phyloP scores from a whole-genome alignment of 352 stramenopile genomes.

The Phytopythium litorale region DNA sequence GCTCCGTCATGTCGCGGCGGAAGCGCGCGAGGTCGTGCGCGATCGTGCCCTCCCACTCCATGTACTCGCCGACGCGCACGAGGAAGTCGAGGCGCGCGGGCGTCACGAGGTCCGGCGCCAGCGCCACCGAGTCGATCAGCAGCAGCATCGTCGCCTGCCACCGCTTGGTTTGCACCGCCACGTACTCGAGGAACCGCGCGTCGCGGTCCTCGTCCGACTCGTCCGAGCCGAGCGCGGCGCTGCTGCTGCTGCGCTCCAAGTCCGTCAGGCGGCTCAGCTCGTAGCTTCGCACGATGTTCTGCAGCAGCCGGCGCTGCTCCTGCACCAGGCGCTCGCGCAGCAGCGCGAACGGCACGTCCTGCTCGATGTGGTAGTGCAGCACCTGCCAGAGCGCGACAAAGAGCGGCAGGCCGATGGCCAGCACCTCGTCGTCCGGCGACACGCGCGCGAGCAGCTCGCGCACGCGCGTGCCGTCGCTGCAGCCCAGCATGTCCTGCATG shows the following conservation, averaged over 20 bases:
- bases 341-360: constrained; percentile 63
- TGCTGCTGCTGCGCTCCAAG: background rate
- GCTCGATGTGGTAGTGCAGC: constrained; percentile 83
- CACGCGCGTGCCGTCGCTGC: constrained; percentile 11
- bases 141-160: constrained; percentile 82
- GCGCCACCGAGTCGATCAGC: constrained; percentile 66
- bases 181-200: constrained; percentile 48
- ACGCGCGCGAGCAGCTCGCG: constrained; percentile 39
- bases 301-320: constrained; percentile 57
- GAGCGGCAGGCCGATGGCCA: constrained; percentile 67
- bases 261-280: constrained; percentile 27
- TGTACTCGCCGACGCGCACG: constrained; percentile 67
- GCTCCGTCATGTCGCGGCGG: constrained; percentile 51
- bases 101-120: constrained; percentile 57
- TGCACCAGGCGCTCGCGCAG: constrained; percentile 52
- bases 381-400: constrained; percentile 79
- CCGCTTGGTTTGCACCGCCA: constrained; percentile 66
- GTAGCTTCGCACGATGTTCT: constrained; percentile 66
- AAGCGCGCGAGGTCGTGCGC: constrained; percentile 77
- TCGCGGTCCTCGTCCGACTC: constrained; percentile 15
- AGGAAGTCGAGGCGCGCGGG: constrained; percentile 57
- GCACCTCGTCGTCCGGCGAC: constrained; percentile 50
- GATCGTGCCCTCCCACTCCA: constrained; percentile 84
- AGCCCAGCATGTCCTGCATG: constrained; percentile 40
- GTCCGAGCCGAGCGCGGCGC: background rate